Percentiles rank a stretch among this genome's conserved stretches.
Evolutionary conservation across 1,139 yeast genomes (phyloP).

Genomic region (Diutina ranongensis): DNA sequence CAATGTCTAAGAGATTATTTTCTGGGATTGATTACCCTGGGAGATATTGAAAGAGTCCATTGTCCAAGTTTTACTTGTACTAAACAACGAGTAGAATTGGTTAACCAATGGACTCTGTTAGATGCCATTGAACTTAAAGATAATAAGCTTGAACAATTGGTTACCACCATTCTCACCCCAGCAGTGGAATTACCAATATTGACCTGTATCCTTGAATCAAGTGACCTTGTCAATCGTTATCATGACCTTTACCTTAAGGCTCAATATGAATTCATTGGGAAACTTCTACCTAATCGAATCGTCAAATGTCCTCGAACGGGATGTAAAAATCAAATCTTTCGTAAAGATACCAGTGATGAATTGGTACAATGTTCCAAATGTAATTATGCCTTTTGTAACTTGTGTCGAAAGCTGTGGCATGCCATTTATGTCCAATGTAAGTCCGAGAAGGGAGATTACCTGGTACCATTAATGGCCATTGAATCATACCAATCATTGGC

Average conservation of each 20-base stretch:
- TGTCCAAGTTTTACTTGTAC: constrained; percentile 50
- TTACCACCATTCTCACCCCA: constrained; percentile 23
- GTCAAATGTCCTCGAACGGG: constrained; percentile 39
- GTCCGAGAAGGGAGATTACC: constrained; percentile 18
- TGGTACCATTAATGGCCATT: constrained; percentile 33
- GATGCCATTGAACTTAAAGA: constrained; percentile 10
- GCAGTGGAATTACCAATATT: constrained; percentile 23
- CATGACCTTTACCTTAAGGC: constrained; percentile 23
- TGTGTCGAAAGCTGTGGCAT: constrained; percentile 58
- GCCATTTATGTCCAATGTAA: constrained; percentile 24
- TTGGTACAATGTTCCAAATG: constrained; percentile 45
- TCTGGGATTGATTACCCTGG: constrained; percentile 31
- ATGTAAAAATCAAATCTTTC: constrained; percentile 33
- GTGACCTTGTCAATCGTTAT: constrained; percentile 25
- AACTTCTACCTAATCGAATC: constrained; percentile 37
- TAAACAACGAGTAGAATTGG: constrained; percentile 13
- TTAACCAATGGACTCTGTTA: constrained; percentile 15
- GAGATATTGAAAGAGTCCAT: constrained; percentile 42
- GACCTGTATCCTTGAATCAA: constrained; percentile 15
- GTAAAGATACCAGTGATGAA: constrained; percentile 38
- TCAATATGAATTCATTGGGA: constrained; percentile 33
- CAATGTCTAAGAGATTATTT: constrained; percentile 39
- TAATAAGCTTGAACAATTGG: constrained; percentile 17
- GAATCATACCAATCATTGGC: constrained; percentile 23
- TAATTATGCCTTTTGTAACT: constrained; percentile 46